Evolutionary conservation across 306 rosid species (phyloP).

Genomic region (Cucurbita maxima): DNA sequence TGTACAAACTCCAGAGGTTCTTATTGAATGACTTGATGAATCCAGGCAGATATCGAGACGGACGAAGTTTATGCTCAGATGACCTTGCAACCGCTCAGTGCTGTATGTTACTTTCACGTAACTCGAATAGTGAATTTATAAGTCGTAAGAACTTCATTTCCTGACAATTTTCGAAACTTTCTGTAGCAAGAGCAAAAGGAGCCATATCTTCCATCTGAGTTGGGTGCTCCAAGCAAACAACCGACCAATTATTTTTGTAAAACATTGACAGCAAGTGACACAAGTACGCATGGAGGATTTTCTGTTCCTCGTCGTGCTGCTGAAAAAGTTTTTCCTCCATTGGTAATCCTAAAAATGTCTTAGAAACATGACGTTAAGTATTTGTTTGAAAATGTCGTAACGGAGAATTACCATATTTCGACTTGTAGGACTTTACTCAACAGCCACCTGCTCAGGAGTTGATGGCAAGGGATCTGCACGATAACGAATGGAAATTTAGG

Average conservation of each 20-base stretch:
- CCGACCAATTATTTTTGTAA: conserved; percentile 93
- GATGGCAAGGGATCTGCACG: conserved; percentile 91
- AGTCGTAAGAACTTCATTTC: not conserved
- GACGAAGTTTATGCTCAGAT: conserved; percentile 90
- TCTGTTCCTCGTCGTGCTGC: conserved; percentile 99
- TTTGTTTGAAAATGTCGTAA: not conserved
- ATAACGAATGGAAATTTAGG: conserved; percentile 95
- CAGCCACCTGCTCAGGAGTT: conserved; percentile 96
- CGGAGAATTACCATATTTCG: not conserved
- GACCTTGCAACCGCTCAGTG: conserved; percentile 88
- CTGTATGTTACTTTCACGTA: conserved; percentile 25
- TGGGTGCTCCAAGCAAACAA: conserved; percentile 80
- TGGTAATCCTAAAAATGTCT: conserved; percentile 28
- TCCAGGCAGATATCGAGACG: conserved; percentile 87
- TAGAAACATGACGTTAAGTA: not conserved
- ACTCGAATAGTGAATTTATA: not conserved
- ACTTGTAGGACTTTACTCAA: conserved; percentile 67
- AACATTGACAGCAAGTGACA: conserved; percentile 96
- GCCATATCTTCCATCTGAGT: conserved; percentile 73
- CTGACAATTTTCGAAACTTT: conserved; percentile 7
- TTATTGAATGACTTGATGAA: conserved; percentile 5
- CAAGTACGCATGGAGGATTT: conserved; percentile 97
- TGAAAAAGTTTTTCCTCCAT: conserved; percentile 94
- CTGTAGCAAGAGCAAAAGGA: conserved; percentile 94
- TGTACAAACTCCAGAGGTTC: not conserved